Base-by-base conservation (phyloP, 352 stramenopile species). In the Blastocystis sp. region DNA sequence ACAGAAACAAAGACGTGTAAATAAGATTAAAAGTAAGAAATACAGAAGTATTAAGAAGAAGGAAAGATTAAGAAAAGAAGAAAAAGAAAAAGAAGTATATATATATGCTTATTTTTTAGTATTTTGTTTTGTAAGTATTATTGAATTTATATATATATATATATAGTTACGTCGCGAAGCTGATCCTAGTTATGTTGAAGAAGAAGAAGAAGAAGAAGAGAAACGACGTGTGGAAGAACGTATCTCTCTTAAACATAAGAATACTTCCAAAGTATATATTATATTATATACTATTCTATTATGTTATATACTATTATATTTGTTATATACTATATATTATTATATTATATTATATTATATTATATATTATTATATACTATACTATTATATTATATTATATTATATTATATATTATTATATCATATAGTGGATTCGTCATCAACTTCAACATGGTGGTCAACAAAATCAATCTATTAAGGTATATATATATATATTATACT, bases 11-110 rank as follows among this genome's bases (percentile, higher is more conserved):
- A 82, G 89, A 66, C 84, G 89, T 27, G 85, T 95, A 24, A 96
- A 96, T 74, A 96, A 96, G 73, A 98, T 96, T 68, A 98, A 98
- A 73, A 94, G 82, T 28, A 96, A 96, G 67, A 83, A 94, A 27
- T 96, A 94, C 76, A 81, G 91, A 65, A 91, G 93, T 68, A 95
- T 95, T 65, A 77, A 83, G 43, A 96, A 95, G 70, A 80, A 81
- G 46, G 79, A 94, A 64, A 71, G 81, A 68, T 78, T 79, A 55
- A 78, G 82, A 54, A 67, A 79, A 13, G 76, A 84, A 56, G 79
- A 88, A 23, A 81, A 81, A 34, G 82, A 92, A 45, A 75, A 71
- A 43, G 72, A 82, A 30, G 72, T 81, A 47, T 10, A 19, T 30
- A n/a, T 32, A 10, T n/a, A 35, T 4, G 1, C 2, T n/a, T n/a